Base-by-base conservation (phyloP, 768 basidiomycete genomes). In the Mycena amicta region DNA sequence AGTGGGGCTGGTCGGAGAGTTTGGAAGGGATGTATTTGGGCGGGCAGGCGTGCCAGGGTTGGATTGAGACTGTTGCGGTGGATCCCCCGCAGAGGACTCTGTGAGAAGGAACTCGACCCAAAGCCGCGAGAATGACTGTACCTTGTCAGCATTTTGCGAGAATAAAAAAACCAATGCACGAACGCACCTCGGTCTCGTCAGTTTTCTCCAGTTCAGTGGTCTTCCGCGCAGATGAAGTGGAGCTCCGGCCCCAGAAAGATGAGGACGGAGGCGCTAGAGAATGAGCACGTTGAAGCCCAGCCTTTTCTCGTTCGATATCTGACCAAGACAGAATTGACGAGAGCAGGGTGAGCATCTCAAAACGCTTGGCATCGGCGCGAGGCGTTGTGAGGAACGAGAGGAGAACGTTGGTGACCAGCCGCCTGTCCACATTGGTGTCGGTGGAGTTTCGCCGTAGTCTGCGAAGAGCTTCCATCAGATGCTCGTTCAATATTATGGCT, bases 51-150 rank as follows among this genome's bases (percentile, higher is more conserved):
- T 62, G 52, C 39, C 51, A 23, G 61, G 61, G 15, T 56, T 62
- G 50, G 66, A 57, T n/a, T 71, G 69, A 13, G 72, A 72, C 4
- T 65, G 58, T 16, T 62, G 63, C 3, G 67, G 62, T 51, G 64
- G 54, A 27, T 57, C 39, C 16, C 80, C 81, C 5, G 78, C 64
- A 1, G 83, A 79, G 0, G 95, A 89, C 76, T 99, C 96, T 23
- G 94, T 96, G 61, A 99, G 87, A 3, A 99, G 82, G 70, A 96
- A 99, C 72, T 99, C 97, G 47, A 99, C 96, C 89, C 95, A 99
- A 12, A 98, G 83, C 47, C 95, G 91, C 37, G 93, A 95, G 76
- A 99, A 99, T 0, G 94, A 96, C 95, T 98, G 63, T 13, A 59
- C 27, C 50, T 45, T 15, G 4, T 49, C n/a, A 26, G 53, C n/a